Conservation (phyloP, 2,329 filamentous ascomycete species). For the Tolypocladium tropicale region DNA sequence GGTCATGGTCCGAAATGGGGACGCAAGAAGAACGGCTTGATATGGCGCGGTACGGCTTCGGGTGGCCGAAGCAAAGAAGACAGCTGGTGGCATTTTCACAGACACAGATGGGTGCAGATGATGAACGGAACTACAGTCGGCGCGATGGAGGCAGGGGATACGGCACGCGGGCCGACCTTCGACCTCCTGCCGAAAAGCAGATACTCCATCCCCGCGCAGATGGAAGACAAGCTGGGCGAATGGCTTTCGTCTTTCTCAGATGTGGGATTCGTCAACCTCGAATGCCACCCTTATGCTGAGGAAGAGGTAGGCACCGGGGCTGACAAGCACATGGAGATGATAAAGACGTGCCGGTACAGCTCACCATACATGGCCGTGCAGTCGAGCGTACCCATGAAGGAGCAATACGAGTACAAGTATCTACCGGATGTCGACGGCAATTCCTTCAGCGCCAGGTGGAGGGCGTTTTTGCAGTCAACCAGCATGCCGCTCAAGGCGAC, state of each 20-base stretch:
- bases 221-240: slow-evolving; percentile 23
- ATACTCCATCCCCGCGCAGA: slow-evolving; percentile 31
- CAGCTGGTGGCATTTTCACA: slow-evolving; percentile 59
- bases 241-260: slow-evolving; percentile 30
- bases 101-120: slow-evolving; percentile 60
- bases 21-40: slow-evolving; percentile 41
- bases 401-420: slow-evolving; percentile 50
- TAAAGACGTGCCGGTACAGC: neutral
- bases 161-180: slow-evolving; percentile 34
- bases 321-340: neutral
- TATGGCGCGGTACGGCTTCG: slow-evolving; percentile 58
- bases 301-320: slow-evolving; percentile 3
- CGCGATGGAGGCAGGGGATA: slow-evolving; percentile 29
- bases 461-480: slow-evolving; percentile 52
- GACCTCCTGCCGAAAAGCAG: slow-evolving; percentile 29
- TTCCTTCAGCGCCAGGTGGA: slow-evolving; percentile 52
- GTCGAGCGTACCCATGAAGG: slow-evolving; percentile 26
- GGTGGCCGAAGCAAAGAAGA: slow-evolving; percentile 41
- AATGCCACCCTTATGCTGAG: slow-evolving; percentile 22
- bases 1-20: slow-evolving; percentile 47
- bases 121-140: slow-evolving; percentile 51
- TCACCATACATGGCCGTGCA: neutral
- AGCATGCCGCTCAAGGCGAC: slow-evolving; percentile 61
- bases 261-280: slow-evolving; percentile 32
- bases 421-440: slow-evolving; percentile 62